A percentile compares a stretch with the other conserved stretches of the same genome.
phyloP scores from a whole-genome alignment of 2,329 filamentous ascomycete genomes.

The Helicocarpus griseus region DNA sequence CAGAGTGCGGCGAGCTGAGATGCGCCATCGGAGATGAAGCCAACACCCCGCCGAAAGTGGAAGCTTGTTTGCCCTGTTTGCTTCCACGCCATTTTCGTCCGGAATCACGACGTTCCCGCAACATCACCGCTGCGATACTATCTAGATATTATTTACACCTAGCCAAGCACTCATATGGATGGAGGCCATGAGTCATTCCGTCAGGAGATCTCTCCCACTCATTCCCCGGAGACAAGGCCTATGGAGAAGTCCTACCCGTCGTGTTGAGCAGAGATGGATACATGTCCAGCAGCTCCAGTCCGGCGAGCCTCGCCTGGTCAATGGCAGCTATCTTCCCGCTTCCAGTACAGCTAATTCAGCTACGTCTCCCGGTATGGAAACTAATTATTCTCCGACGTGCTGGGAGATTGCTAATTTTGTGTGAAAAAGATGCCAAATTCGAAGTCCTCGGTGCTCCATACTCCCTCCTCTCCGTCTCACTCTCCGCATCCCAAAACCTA shows the following conservation, averaged over 20 bases:
- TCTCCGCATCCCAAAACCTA: conserved; percentile 86
- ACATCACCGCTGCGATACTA: neutral
- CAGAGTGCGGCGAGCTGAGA: neutral
- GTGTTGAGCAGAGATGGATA: conserved; percentile 25
- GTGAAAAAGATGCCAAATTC: conserved; percentile 72
- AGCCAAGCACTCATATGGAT: conserved; percentile 9
- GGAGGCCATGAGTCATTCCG: conserved; percentile 25
- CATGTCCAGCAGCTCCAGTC: conserved; percentile 37
- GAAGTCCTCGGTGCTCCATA: conserved; percentile 87
- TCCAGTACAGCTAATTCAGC: conserved; percentile 29
- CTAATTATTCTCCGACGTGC: neutral
- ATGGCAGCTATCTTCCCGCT: conserved; percentile 28
- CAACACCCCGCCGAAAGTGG: neutral
- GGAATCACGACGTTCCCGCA: neutral
- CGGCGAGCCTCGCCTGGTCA: conserved; percentile 26
- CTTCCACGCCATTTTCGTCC: conserved; percentile 4
- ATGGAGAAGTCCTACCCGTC: conserved; percentile 14
- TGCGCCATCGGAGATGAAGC: neutral
- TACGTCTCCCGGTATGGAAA: conserved; percentile 31
- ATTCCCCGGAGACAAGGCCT: conserved; percentile 25
- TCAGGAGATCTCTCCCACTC: conserved; percentile 26
- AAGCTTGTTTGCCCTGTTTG: conserved; percentile 13
- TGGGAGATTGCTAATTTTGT: neutral
- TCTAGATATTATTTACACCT: neutral
- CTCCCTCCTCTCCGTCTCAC: conserved; percentile 83